phyloP scores from a whole-genome alignment of 805 yeast genomes.

The Cyberlindnera suaveolens region DNA sequence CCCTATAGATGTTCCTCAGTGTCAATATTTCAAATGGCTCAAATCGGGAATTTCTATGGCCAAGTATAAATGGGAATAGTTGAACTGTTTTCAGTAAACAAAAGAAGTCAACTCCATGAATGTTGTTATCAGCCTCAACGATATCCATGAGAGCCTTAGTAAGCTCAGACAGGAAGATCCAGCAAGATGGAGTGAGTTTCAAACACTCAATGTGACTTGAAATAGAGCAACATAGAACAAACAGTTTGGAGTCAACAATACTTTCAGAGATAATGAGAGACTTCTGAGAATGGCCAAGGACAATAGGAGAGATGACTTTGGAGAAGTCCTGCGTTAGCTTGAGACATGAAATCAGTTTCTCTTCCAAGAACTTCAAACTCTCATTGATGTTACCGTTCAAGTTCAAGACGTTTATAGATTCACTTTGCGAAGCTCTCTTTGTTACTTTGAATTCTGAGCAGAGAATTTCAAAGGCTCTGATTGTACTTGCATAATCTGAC shows the following conservation, averaged over 20 bases:
- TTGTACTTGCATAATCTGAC: conserved; percentile 8
- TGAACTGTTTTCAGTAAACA: conserved; percentile 14
- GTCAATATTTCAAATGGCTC: conserved; percentile 12
- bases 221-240: conserved; percentile 13
- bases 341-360: conserved; percentile 9
- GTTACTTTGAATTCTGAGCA: conserved; percentile 7
- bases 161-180: conserved; percentile 14
- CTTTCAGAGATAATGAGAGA: conserved; percentile 4
- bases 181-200: conserved; percentile 10
- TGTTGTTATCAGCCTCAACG: conserved; percentile 10
- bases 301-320: conserved; percentile 2
- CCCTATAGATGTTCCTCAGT: conserved; percentile 9
- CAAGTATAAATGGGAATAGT: conserved; percentile 12
- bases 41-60: conserved; percentile 11
- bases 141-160: conserved; percentile 5
- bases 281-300: conserved; percentile 4
- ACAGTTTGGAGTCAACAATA: conserved; percentile 14
- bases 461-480: conserved; percentile 11
- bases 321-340: conserved; percentile 6
- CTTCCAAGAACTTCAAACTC: conserved; percentile 12
- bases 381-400: conserved; percentile 12
- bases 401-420: conserved; percentile 8
- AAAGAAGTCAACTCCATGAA: conserved; percentile 11
- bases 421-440: conserved; percentile 3
- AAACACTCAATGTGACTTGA: conserved; percentile 15